phyloP scores from a whole-genome alignment of 1,139 yeast species.

The Taphrina pruni region DNA sequence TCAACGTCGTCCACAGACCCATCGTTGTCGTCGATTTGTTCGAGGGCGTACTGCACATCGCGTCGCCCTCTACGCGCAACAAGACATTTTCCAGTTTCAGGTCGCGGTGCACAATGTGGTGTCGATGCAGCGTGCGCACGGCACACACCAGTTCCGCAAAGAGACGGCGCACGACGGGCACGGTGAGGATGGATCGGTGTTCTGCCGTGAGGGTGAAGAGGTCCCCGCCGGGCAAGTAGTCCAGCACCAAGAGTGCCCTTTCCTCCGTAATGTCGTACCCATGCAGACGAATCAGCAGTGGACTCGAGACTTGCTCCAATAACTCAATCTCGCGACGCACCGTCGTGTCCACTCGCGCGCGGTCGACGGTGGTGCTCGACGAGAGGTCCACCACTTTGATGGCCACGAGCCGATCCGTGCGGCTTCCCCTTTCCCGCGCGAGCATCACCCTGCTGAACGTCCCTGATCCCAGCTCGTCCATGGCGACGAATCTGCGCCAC shows the following conservation, averaged over 20 bases:
- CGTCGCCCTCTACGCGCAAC: constrained; percentile 34
- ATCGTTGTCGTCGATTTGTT: constrained; percentile 43
- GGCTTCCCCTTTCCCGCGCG: constrained; percentile 53
- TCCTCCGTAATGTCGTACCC: constrained; percentile 49
- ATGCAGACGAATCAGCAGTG: constrained; percentile 57
- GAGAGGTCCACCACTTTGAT: constrained; percentile 52
- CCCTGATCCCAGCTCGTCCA: constrained; percentile 52
- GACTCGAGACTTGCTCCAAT: constrained; percentile 53
- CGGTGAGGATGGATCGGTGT: constrained; percentile 58
- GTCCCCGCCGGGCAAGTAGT: constrained; percentile 77
- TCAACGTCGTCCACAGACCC: constrained; percentile 63
- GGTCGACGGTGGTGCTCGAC: constrained; percentile 50
- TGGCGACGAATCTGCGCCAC: constrained; percentile 6
- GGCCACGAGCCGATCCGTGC: constrained; percentile 52
- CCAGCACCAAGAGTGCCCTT: constrained; percentile 64
- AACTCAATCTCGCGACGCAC: constrained; percentile 76
- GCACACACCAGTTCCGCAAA: constrained; percentile 64
- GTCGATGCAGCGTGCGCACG: constrained; percentile 59
- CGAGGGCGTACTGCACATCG: constrained; percentile 40
- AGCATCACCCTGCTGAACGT: constrained; percentile 54
- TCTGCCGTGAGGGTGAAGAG: constrained; percentile 64
- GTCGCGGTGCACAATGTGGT: constrained; percentile 62
- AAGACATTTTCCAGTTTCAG: constrained; percentile 52
- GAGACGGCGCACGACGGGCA: constrained; percentile 61
- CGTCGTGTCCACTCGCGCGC: constrained; percentile 69